A percentile compares a stretch with the other conserved stretches of the same genome.
phyloP scores from a whole-genome alignment of 2,329 filamentous ascomycete species.

The Lasiodiplodia sp. region DNA sequence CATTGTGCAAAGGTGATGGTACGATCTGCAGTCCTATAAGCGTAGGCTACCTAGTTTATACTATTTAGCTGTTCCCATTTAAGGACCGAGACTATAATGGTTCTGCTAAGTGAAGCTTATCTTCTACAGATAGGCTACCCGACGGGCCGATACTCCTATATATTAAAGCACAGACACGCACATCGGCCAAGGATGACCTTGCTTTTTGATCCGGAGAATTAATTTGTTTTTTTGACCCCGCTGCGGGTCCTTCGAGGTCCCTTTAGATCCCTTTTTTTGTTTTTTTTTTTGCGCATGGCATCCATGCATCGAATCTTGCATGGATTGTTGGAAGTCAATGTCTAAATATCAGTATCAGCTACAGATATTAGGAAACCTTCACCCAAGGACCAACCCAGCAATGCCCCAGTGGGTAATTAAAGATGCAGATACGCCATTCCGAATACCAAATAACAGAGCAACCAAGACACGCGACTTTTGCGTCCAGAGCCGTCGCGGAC shows the following conservation, averaged over 20 bases:
- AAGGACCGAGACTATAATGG: no score
- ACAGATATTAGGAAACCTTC: neutral
- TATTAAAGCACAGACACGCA: neutral
- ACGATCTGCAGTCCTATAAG: no score
- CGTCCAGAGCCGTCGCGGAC: neutral
- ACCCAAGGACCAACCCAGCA: neutral
- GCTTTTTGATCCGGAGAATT: neutral
- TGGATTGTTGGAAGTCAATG: neutral
- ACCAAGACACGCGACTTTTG: neutral
- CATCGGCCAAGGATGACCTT: neutral
- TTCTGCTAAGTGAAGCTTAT: no score
- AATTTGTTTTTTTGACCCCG: neutral
- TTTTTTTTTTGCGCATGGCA: neutral
- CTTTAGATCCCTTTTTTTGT: neutral
- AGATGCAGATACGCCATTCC: neutral
- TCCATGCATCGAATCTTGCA: neutral
- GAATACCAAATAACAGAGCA: neutral
- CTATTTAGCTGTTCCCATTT: no score
- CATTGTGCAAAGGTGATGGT: no score
- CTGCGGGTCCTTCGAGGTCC: neutral
- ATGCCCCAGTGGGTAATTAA: neutral
- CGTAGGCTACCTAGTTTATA: no score
- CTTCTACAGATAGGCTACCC: no score
- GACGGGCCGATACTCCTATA: neutral
- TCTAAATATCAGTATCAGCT: neutral